Percentiles rank a stretch among this genome's conserved stretches.
Conservation (phyloP, 495 filamentous ascomycete species). For the Hypoxylon subgilvum region DNA sequence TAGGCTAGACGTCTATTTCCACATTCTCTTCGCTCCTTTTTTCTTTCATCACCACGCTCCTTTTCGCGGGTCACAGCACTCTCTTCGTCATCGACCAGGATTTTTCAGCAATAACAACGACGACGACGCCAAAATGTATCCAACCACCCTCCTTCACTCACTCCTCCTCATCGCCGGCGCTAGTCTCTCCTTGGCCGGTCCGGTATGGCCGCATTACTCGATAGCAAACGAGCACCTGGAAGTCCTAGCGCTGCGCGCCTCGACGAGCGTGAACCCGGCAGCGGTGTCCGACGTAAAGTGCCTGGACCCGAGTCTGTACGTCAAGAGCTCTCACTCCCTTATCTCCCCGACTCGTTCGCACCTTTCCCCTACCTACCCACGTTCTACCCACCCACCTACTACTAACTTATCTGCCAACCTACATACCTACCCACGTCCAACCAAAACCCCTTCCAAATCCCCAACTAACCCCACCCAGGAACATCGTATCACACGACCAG, state of each 20-base stretch:
- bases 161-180: conserved; percentile 25
- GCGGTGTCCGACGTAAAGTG: conserved; percentile 46
- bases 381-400: no score
- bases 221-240: conserved; percentile 39
- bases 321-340: conserved; percentile 13
- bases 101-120: neutral
- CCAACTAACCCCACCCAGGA: conserved; percentile 38
- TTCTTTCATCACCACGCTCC: neutral
- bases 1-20: conserved; percentile 39
- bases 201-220: conserved; percentile 39
- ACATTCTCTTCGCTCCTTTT: conserved; percentile 6
- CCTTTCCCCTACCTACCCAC: neutral
- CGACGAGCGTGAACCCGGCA: conserved; percentile 41
- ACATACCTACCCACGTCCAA: neutral
- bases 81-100: neutral
- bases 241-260: conserved; percentile 45
- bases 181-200: conserved; percentile 19
- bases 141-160: conserved; percentile 29
- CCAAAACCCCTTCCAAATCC: no score
- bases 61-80: no score
- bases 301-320: conserved; percentile 46
- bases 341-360: neutral
- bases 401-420: no score
- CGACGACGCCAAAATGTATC: conserved; percentile 31
- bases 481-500: conserved; percentile 59